Base-by-base conservation (phyloP, 2,329 filamentous ascomycete genomes). In the Didymella arachidicola region DNA sequence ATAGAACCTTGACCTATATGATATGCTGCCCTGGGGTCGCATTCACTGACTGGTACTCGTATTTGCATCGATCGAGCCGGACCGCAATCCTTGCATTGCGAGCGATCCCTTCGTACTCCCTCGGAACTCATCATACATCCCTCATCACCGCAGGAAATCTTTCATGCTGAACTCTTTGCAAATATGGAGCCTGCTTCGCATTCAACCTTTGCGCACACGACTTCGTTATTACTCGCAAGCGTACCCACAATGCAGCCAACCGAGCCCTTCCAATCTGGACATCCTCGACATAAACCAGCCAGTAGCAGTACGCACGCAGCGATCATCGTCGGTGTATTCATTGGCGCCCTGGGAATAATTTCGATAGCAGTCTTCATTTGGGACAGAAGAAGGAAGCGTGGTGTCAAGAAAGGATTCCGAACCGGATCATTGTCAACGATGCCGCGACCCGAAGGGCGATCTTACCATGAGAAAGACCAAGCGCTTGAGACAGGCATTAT, bases 401-500 rank as follows among this genome's bases (percentile, higher is more conserved):
- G 57, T 14, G 56, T 43, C 4, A 60, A 53, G 19, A 38, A 14
- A 51, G 60, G 49, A 22, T 32, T 25, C 26, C 44, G 30, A 16
- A 36, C 25, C 4, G 53, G 44, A 18, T 7, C 19, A 11, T 6
- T 3, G 12, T 19, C 44, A 14, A 18, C 38, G 14, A 38, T 11
- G 16, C 25, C 19, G 25, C 50, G 7, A 22, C 4, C 32, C 3
- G 22, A 10, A 27, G 34, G 7, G 0, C 45, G 18, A 3, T 22
- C 16, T 19, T 6, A 16, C 19, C 27, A 16, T 26, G 30, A 39
- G 14, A 47, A 51, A 16, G 55, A 63, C 22, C 55, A 38, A 14
- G 38, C 53, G 3, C 38, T 63, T 29, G 62, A 63, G 38, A 32
- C 50, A 10, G 62, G 60, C 7, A 34, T 65, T 0, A 51, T 63